Evolutionary conservation across 768 basidiomycete species (phyloP), one percentile per base, ranked within the genome.

Genomic region (Myochromella boudieri): DNA sequence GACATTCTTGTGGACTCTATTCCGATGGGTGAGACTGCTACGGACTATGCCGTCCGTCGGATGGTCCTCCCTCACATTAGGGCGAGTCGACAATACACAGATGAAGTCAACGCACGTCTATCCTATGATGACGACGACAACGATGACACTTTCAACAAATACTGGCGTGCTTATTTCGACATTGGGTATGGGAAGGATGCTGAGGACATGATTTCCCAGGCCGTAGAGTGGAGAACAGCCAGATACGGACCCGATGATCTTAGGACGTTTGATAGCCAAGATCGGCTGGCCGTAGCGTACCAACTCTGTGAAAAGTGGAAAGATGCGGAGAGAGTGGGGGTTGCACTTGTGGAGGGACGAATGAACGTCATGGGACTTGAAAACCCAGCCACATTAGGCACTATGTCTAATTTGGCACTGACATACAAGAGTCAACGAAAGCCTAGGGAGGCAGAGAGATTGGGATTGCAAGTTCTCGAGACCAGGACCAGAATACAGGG

Each of bases 121-220:
- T 37, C 37, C 20, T 17, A 21, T 14, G 37, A 37, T 22, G 37
- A 37, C 14, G 37, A 37, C 15, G 37, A 37, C n/a, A n/a, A n/a
- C n/a, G n/a, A n/a, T n/a, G n/a, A n/a, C n/a, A n/a, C n/a, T 9
- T 37, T 37, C 20, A 37, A 37, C 37, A 37, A 37, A 17, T 37
- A 22, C 20, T 37, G 37, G 37, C 37, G 37, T 12, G 37, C 24
- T 7, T 37, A 37, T 22, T 37, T 8, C 20, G 37, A 37, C 20
- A 37, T 8, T 14, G 37, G 18, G 3, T 37, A 37, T 37, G 37
- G 37, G 6, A 37, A 37, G 20, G 37, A 37, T 14, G 37, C 37
- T 5, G 37, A 37, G 21, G 37, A 37, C 18, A 37, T 37, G 37
- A 37, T 37, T 37, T 22, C 37, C 4, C 37, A 12, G 3, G 18